phyloP scores from a whole-genome alignment of 2,329 filamentous ascomycete species.

The Pseudocercospora cruenta region DNA sequence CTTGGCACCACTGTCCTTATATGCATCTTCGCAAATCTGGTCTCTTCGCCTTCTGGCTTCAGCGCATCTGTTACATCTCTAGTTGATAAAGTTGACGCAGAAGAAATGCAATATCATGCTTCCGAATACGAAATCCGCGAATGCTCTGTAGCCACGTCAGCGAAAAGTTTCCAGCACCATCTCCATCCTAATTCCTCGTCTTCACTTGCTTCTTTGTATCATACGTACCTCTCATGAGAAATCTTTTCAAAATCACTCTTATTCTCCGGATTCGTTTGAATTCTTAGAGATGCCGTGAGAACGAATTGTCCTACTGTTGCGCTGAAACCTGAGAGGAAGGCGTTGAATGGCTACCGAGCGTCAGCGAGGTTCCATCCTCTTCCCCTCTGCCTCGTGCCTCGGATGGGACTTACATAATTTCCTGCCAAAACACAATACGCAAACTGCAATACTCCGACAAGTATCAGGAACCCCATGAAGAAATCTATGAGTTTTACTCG shows the following conservation, averaged over 20 bases:
- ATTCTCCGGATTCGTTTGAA: conserved; percentile 87
- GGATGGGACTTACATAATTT: conserved; percentile 95
- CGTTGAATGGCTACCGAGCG: conserved; percentile 84
- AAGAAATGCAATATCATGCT: conserved; percentile 97
- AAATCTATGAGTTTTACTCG: conserved; percentile 88
- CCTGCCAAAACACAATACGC: conserved; percentile 87
- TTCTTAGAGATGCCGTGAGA: conserved; percentile 83
- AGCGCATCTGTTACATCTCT: conserved; percentile 34
- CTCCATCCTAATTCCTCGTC: background rate
- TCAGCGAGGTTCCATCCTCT: no score
- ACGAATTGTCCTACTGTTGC: conserved; percentile 98
- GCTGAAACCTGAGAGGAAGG: conserved; percentile 92
- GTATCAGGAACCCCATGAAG: conserved; percentile 85
- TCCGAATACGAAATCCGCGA: conserved; percentile 94
- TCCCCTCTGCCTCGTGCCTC: no score
- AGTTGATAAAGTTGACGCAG: conserved; percentile 99
- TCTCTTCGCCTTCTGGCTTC: background rate
- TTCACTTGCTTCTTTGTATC: background rate
- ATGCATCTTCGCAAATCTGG: background rate
- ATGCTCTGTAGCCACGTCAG: conserved; percentile 65
- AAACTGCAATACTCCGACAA: conserved; percentile 89
- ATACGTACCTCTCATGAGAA: conserved; percentile 74
- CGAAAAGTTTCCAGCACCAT: background rate
- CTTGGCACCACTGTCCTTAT: background rate
- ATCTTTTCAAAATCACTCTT: conserved; percentile 75